Percentiles rank a stretch among this genome's conserved stretches.
Evolutionary conservation across 441 rosid species (phyloP).

Genomic region (Geranium incanum): DNA sequence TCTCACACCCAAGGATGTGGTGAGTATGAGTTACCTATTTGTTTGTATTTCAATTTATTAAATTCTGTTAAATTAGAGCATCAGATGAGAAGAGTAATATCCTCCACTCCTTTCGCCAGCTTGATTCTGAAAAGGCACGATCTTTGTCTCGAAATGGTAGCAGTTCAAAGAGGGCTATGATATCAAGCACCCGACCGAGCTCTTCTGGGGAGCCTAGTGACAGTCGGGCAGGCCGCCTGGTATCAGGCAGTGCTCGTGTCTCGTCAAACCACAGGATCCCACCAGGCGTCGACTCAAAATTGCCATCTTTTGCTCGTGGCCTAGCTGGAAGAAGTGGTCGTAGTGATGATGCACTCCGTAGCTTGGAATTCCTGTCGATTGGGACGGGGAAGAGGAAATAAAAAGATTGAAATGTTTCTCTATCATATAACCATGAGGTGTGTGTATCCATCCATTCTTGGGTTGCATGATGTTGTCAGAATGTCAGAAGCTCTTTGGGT

Average conservation of each 20-base stretch:
- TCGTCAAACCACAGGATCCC: slow-evolving; percentile 41
- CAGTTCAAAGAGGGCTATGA: slow-evolving; percentile 43
- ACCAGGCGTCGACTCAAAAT: slow-evolving; percentile 45
- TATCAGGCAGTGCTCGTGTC: slow-evolving; percentile 34
- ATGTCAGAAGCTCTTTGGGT: too few species aligned
- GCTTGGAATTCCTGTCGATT: slow-evolving; percentile 61
- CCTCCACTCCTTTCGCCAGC: slow-evolving; percentile 24
- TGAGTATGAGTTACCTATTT: slow-evolving; percentile 26
- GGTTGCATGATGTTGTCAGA: too few species aligned
- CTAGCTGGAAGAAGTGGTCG: slow-evolving; percentile 35
- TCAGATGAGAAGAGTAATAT: neutral
- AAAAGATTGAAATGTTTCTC: neutral
- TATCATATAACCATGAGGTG: too few species aligned
- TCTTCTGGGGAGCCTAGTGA: slow-evolving; percentile 55
- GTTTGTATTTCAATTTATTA: neutral
- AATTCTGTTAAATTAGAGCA: too few species aligned
- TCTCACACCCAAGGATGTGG: slow-evolving; percentile 59
- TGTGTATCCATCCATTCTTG: too few species aligned
- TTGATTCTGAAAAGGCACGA: slow-evolving; percentile 40
- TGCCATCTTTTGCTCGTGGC: slow-evolving; percentile 42
- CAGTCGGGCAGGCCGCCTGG: slow-evolving; percentile 39
- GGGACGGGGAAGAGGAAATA: slow-evolving; percentile 58
- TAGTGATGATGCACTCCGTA: slow-evolving; percentile 46
- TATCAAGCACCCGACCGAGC: slow-evolving; percentile 17
- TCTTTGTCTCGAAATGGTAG: slow-evolving; percentile 46